These are phyloP conservation scores for Curvularia sp. DNA, from an alignment of 2,329 filamentous ascomycete species.

Conservation along the genomic window DNA sequence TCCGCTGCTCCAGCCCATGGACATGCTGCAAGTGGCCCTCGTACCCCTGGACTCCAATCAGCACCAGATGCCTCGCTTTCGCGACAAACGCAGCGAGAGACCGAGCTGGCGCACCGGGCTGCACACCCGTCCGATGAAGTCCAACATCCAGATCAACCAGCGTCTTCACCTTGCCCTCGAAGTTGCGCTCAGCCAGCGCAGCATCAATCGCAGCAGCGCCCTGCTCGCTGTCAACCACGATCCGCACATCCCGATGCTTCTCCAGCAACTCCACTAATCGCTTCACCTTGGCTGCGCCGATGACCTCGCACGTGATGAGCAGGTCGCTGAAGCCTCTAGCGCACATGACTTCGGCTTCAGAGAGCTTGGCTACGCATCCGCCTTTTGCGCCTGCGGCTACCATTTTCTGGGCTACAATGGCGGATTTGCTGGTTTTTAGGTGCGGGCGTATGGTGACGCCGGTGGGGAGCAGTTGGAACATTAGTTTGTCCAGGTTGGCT, in stretches of 20 bases:
- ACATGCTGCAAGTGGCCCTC: constrained; percentile 63
- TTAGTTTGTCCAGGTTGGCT: constrained; percentile 58
- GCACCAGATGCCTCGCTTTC: constrained; percentile 48
- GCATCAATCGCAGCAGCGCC: constrained; percentile 58
- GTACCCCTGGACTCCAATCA: constrained; percentile 62
- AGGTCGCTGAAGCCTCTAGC: constrained; percentile 58
- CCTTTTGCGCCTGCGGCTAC: constrained; percentile 58
- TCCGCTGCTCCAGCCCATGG: constrained; percentile 54
- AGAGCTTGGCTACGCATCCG: constrained; percentile 62
- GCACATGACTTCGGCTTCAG: constrained; percentile 52
- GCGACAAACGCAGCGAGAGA: constrained; percentile 53
- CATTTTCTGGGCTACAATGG: constrained; percentile 55
- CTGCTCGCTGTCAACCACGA: constrained; percentile 58
- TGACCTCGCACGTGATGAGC: constrained; percentile 61
- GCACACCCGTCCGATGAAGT: constrained; percentile 59
- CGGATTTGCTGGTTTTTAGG: constrained; percentile 63
- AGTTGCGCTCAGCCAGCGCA: constrained; percentile 49
- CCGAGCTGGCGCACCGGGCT: constrained; percentile 53
- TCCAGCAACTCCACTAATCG: constrained; percentile 56
- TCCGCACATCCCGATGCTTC: constrained; percentile 51
- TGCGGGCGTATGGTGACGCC: constrained; percentile 59
- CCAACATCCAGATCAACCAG: constrained; percentile 62
- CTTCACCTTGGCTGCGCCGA: constrained; percentile 57
- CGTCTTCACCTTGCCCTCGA: constrained; percentile 51
- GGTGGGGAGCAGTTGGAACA: constrained; percentile 56